phyloP scores from a whole-genome alignment of 805 yeast genomes.

The Metschnikowia chrysomelidarum region DNA sequence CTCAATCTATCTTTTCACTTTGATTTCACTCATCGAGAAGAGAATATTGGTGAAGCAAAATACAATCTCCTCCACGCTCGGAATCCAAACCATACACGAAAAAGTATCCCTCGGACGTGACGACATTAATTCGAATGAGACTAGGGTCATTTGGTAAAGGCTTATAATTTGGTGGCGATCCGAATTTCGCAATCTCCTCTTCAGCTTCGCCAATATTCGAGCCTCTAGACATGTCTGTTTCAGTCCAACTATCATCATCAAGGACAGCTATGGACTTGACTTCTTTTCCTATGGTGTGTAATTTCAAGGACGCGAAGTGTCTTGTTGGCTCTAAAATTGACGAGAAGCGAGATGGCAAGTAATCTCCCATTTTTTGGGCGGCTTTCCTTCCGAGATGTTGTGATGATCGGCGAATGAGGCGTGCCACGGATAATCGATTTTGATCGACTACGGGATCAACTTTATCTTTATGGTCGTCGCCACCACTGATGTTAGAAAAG shows the following conservation, averaged over 20 bases:
- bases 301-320: conserved; percentile 85
- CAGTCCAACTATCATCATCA: conserved; percentile 31
- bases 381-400: conserved; percentile 76
- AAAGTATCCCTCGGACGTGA: conserved; percentile 77
- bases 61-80: conserved; percentile 92
- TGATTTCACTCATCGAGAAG: conserved; percentile 36
- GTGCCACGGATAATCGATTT: conserved; percentile 67
- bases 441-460: conserved; percentile 69
- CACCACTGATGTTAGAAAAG: conserved; percentile 21
- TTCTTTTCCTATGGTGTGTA: conserved; percentile 43
- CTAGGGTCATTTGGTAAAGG: conserved; percentile 3
- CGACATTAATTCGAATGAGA: conserved; percentile 57
- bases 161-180: conserved; percentile 2
- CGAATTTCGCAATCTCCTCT: conserved; percentile 6
- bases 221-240: conserved; percentile 27
- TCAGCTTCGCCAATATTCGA: conserved; percentile 13
- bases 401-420: conserved; percentile 74
- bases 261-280: conserved; percentile 48
- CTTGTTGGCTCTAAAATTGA: conserved; percentile 87
- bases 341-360: conserved; percentile 73
- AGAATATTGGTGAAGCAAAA: conserved; percentile 68
- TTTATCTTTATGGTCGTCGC: conserved; percentile 21
- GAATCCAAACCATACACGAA: conserved; percentile 81
- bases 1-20: no score
- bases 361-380: conserved; percentile 87